Conservation (phyloP, 2,329 filamentous ascomycete genomes). For the Colletotrichum cuscutae region DNA sequence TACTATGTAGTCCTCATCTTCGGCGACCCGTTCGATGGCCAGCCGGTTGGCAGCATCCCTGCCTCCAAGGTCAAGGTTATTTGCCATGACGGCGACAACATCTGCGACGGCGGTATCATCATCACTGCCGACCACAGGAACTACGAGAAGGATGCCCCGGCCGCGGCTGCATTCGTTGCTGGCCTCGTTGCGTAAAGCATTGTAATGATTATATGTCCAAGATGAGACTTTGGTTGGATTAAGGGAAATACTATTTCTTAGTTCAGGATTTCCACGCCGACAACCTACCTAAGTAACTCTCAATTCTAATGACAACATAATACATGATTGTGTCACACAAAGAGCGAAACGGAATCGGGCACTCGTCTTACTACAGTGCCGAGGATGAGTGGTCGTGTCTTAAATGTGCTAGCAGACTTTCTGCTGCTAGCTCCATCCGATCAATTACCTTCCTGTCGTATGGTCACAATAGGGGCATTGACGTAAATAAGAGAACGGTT, state of each 20-base stretch:
- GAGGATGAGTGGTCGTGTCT: background rate
- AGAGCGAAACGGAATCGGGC: background rate
- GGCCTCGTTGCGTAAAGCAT: slow-evolving; percentile 20
- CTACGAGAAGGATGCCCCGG: slow-evolving; percentile 42
- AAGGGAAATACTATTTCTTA: background rate
- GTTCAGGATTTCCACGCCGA: background rate
- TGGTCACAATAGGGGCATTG: too few species aligned
- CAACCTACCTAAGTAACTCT: background rate
- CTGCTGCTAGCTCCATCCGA: background rate
- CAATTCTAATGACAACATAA: background rate
- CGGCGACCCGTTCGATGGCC: slow-evolving; percentile 32
- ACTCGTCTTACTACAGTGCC: background rate
- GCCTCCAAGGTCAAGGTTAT: slow-evolving; percentile 38
- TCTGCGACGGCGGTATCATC: slow-evolving; percentile 42
- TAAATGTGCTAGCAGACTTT: background rate
- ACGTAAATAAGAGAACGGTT: too few species aligned
- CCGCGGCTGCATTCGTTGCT: slow-evolving; percentile 43
- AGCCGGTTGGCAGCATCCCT: slow-evolving; percentile 11
- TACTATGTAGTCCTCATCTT: slow-evolving; percentile 35
- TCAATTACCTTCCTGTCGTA: background rate
- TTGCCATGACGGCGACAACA: slow-evolving; percentile 46
- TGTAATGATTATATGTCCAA: background rate
- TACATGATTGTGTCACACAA: background rate
- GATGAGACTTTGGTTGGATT: background rate
- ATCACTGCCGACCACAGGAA: slow-evolving; percentile 41